Evolutionary conservation across 140 eudicot species (phyloP), one percentile per base, ranked within the genome.

Genomic region (Senecio squalidus): DNA sequence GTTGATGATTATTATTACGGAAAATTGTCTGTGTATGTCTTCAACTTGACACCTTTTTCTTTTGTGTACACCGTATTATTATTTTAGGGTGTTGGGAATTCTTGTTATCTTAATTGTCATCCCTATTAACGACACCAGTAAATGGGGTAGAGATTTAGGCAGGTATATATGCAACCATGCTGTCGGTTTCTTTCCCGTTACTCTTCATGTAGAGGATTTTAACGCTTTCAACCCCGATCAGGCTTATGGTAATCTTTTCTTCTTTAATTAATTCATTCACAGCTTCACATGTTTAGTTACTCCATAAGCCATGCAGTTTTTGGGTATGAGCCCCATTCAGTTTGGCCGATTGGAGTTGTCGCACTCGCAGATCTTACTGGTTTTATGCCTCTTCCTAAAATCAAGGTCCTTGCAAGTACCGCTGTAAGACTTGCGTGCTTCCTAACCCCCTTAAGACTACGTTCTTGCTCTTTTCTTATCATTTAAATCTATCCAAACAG

Each of bases 131-230:
- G n/a, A n/a, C n/a, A n/a, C n/a, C n/a, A n/a, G n/a, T n/a, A n/a
- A n/a, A n/a, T n/a, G n/a, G n/a, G n/a, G 34, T 30, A 7, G 34
- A 3, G 34, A 7, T 30, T 30, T 3, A 7, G 5, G 5, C 93
- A 93, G 99, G 74, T 88, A 73, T 71, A 82, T 93, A 57, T 93
- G 99, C 68, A 80, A 88, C 75, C 87, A 93, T 74, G 94, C 84
- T 26, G 76, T 78, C 22, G 95, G 95, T 23, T 88, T 84, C 78
- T 93, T 93, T 60, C 99, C 99, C 6, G 76, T 87, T 62, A 75
- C 72, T 45, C 67, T 92, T 26, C 58, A 79, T 66, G 93, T 92
- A 25, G 98, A 92, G 75, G 96, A 92, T 70, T 76, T 76, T 45
- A 79, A 84, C 46, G 95, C 95, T 66, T 92, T 29, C 33, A 29